Base-by-base conservation (phyloP, 495 filamentous ascomycete genomes). In the Penicillium malachiteum region DNA sequence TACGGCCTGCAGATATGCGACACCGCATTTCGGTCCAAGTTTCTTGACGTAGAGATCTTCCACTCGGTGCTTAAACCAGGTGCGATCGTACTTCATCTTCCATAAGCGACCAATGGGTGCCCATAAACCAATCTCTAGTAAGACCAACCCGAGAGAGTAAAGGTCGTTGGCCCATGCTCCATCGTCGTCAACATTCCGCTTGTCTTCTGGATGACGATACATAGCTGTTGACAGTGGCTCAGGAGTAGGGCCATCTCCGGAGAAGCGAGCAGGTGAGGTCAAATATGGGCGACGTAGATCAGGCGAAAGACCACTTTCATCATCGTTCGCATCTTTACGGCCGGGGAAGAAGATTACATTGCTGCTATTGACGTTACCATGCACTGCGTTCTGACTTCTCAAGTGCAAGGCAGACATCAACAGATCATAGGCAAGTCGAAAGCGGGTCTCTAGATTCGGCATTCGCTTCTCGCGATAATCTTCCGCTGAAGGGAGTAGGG, bases 41-140 rank as follows among this genome's bases (percentile, higher is more conserved):
- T 87, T 84, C 37, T 85, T 81, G 37, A 84, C 75, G 52, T 84
- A 88, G 11, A 84, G 72, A 56, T 77, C 81, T 59, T 87, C 82
- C 17, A 87, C 72, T 21, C 84, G 75, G 17, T 78, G 71, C 59
- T 86, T 85, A 73, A 87, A 87, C 66, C 82, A 80, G n/a, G 73
- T 71, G 11, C 79, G 77, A 45, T 78, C 78, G 65, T 88, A 88
- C 61, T 85, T 86, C 60, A 80, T 68, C 60, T 88, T 88, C 82
- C 81, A 87, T 14, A 87, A 63, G 33, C 81, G 81, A 51, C 81
- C 80, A 37, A 96, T 77, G 3, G 88, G 85, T n/a, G 83, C 85
- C 92, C 92, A 97, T 1, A 96, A 77, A 26, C 92, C 92, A 54
- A 97, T 87, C 52, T 95, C 92, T 31, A 96, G 71, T 10, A 97